Percentiles rank a stretch among this genome's conserved stretches.
These are phyloP conservation scores for Crepidotus variabilis DNA, from an alignment of 768 basidiomycete genomes.

Conservation along the genomic window DNA sequence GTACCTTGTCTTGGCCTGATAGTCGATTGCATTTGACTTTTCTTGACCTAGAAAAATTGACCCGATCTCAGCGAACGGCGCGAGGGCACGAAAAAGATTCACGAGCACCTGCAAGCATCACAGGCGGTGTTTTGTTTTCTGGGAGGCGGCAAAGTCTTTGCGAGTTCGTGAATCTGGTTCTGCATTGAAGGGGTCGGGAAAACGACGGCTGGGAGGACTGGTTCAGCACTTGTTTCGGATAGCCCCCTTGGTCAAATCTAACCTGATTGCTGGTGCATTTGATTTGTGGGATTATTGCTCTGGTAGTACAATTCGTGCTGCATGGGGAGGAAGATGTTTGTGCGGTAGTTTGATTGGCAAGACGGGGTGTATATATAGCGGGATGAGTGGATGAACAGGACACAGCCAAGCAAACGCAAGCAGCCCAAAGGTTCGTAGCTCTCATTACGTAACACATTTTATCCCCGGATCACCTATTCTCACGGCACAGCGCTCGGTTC, in stretches of 20 bases:
- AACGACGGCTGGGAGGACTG: constrained; percentile 43
- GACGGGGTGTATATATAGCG: constrained; percentile 31
- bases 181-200: constrained; percentile 67
- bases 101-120: constrained; percentile 78
- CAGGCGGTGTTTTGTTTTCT: constrained; percentile 92
- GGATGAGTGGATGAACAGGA: constrained; percentile 16
- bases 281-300: constrained; percentile 10
- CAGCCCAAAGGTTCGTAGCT: constrained; percentile 17
- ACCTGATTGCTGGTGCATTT: constrained; percentile 32
- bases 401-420: constrained; percentile 22
- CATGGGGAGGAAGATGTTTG: constrained; percentile 23
- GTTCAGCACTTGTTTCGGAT: constrained; percentile 11
- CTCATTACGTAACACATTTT: constrained; percentile 17
- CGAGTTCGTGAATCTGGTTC: constrained; percentile 79
- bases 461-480: constrained; percentile 21
- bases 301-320: constrained; percentile 28
- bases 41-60: constrained; percentile 49
- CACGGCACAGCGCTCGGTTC: constrained; percentile 19
- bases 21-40: constrained; percentile 89
- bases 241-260: constrained; percentile 10
- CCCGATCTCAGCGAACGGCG: constrained; percentile 10
- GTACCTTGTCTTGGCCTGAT: constrained; percentile 79
- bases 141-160: constrained; percentile 78
- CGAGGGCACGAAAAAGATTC: neutral
- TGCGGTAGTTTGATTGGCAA: constrained; percentile 1